Percentiles rank a stretch among this genome's conserved stretches.
Evolutionary conservation across 768 basidiomycete species (phyloP).

Genomic region (Pulveroboletus ravenelii): DNA sequence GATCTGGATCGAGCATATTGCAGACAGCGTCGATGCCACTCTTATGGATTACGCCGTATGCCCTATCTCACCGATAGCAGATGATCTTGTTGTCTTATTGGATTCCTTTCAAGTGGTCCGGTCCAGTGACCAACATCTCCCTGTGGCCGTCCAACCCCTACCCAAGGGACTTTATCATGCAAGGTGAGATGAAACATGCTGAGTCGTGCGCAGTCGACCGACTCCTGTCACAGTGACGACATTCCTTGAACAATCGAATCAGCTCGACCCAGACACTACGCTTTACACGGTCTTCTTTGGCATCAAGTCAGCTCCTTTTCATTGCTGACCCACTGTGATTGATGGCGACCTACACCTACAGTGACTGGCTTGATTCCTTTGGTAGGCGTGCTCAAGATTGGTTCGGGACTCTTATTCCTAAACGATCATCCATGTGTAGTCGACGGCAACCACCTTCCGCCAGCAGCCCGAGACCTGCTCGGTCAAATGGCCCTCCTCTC

Average conservation of each 20-base stretch:
- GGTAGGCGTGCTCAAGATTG: conserved; percentile 22
- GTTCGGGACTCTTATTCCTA: not conserved
- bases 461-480: conserved; percentile 42
- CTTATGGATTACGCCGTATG: conserved; percentile 51
- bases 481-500: conserved; percentile 44
- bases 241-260: conserved; percentile 43
- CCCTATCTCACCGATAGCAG: not conserved
- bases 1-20: conserved; percentile 48
- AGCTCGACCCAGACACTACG: conserved; percentile 43
- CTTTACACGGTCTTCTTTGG: conserved; percentile 52
- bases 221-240: conserved; percentile 30
- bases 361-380: conserved; percentile 42
- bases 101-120: conserved; percentile 25
- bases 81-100: not conserved
- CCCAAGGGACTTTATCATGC: conserved; percentile 44
- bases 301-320: conserved; percentile 40
- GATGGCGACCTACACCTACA: conserved; percentile 12
- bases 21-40: conserved; percentile 34
- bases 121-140: conserved; percentile 43
- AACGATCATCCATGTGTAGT: conserved; percentile 18
- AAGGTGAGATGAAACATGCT: conserved; percentile 31
- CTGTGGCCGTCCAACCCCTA: conserved; percentile 50
- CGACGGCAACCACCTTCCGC: conserved; percentile 44
- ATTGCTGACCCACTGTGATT: not conserved
- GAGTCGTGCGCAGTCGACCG: not conserved